These are phyloP conservation scores for Nitzschia sp. DNA, from an alignment of 108 stramenopile species.

Conservation along the genomic window DNA sequence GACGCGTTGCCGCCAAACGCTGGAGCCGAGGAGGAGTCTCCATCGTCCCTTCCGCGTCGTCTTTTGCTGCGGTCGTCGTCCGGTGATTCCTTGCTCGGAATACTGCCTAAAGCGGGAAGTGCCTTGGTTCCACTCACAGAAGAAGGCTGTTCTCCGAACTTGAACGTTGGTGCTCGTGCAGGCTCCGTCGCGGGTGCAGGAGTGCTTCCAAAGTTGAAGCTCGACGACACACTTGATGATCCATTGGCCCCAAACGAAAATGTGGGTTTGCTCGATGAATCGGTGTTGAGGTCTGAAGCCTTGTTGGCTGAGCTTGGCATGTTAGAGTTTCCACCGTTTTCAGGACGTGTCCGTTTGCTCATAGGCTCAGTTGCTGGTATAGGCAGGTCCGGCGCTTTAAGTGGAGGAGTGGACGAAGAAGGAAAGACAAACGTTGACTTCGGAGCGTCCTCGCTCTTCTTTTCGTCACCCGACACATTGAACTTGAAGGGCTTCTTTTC, in stretches of 20 bases:
- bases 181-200: conserved; percentile 12
- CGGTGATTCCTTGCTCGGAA: neutral
- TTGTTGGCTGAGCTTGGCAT: neutral
- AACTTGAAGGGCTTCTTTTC: conserved; percentile 3
- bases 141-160: neutral
- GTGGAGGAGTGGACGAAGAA: neutral
- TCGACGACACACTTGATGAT: neutral
- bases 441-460: neutral
- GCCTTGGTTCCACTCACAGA: neutral
- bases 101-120: neutral
- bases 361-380: conserved; percentile 1
- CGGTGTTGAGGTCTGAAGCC: neutral
- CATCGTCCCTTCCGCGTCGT: neutral
- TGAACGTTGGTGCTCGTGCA: neutral
- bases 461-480: neutral
- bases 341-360: neutral
- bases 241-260: conserved; percentile 20
- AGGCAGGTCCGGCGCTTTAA: neutral
- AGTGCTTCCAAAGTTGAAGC: conserved; percentile 1
- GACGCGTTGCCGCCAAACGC: conserved; percentile 18
- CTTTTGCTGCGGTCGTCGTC: neutral
- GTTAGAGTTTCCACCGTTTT: conserved; percentile 1
- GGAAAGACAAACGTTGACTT: conserved; percentile 18
- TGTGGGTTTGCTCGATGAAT: conserved; percentile 7
- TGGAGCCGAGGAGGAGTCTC: neutral